Base-by-base conservation (phyloP, 2,329 filamentous ascomycete genomes). In the Botryotinia convoluta region DNA sequence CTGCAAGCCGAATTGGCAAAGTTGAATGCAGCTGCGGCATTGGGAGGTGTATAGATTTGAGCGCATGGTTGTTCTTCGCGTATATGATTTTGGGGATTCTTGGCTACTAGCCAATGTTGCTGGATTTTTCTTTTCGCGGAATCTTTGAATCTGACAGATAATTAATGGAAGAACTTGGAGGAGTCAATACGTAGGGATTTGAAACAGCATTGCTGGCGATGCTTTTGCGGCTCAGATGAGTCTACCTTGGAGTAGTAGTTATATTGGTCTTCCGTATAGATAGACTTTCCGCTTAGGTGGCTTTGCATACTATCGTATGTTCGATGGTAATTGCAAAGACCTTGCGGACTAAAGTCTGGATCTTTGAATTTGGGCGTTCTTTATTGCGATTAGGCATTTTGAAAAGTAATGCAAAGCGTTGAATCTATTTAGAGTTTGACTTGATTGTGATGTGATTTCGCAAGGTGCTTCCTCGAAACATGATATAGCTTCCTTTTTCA, bases 201-300 rank as follows among this genome's bases (percentile, higher is more conserved):
- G 48, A 44, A 12, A 39, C 1, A 18, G 48, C 37, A 37, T 68
- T 68, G 48, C 48, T 44, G 65, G 65, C 65, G 48, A 57, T 68
- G 35, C 37, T 68, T 54, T 57, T 42, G 65, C n/a, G 48, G 18
- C 65, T 68, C 48, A 68, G 65, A 42, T 57, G 65, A 57, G 65
- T 57, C 35, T 57, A 37, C 35, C n/a, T 68, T 57, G 65, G 22
- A 39, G 12, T 67, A 42, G 35, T 57, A 18, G 6, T 68, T 48
- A 57, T 57, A 51, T 57, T 57, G n/a, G 65, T 39, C 18, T 67
- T 54, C 35, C 64, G n/a, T 57, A 67, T 54, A 67, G 48, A 54
- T 68, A 32, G 48, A 68, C 65, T 57, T 57, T 22, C 37, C 35
- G 18, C 3, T 57, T 44, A 16, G 35, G 45, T 22, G n/a, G 37